Percentiles rank a stretch among this genome's conserved stretches.
phyloP scores from a whole-genome alignment of 2,329 filamentous ascomycete genomes.

The Bipolaris sorokiniana region DNA sequence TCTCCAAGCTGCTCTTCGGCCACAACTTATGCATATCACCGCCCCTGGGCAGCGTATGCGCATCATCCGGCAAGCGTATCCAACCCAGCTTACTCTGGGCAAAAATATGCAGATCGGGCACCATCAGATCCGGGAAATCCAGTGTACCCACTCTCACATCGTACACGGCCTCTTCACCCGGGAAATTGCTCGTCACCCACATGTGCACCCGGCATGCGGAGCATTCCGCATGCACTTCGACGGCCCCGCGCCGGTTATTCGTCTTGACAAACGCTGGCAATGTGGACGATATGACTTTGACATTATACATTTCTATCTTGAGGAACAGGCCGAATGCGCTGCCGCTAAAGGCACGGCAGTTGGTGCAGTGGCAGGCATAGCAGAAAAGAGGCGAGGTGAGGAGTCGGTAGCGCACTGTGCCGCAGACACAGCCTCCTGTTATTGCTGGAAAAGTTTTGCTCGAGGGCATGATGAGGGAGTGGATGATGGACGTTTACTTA shows the following conservation, averaged over 20 bases:
- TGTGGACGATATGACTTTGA: slow-evolving; percentile 24
- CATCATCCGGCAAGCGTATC: slow-evolving; percentile 33
- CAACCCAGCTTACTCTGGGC: slow-evolving; percentile 40
- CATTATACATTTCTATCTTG: slow-evolving; percentile 33
- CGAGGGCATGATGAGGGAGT: not conserved
- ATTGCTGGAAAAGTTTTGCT: slow-evolving; percentile 35
- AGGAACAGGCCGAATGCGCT: slow-evolving; percentile 31
- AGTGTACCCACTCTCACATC: slow-evolving; percentile 35
- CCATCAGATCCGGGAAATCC: slow-evolving; percentile 38
- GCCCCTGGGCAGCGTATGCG: slow-evolving; percentile 20
- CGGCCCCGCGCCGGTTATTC: not conserved
- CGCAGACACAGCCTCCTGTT: slow-evolving; percentile 38
- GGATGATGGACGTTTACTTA: not conserved
- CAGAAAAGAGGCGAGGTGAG: slow-evolving; percentile 38
- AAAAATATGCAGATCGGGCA: slow-evolving; percentile 39
- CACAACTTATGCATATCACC: slow-evolving; percentile 25
- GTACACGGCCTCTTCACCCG: slow-evolving; percentile 9
- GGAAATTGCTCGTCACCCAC: slow-evolving; percentile 22
- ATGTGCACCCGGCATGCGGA: slow-evolving; percentile 29
- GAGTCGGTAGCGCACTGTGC: slow-evolving; percentile 32
- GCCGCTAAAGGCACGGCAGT: slow-evolving; percentile 37
- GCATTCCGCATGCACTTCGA: slow-evolving; percentile 21
- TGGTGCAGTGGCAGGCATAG: slow-evolving; percentile 41
- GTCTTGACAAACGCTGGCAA: slow-evolving; percentile 16
- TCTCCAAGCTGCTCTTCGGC: slow-evolving; percentile 39